Base-by-base conservation (phyloP, 768 basidiomycete genomes). In the Ephemerocybe angulata region DNA sequence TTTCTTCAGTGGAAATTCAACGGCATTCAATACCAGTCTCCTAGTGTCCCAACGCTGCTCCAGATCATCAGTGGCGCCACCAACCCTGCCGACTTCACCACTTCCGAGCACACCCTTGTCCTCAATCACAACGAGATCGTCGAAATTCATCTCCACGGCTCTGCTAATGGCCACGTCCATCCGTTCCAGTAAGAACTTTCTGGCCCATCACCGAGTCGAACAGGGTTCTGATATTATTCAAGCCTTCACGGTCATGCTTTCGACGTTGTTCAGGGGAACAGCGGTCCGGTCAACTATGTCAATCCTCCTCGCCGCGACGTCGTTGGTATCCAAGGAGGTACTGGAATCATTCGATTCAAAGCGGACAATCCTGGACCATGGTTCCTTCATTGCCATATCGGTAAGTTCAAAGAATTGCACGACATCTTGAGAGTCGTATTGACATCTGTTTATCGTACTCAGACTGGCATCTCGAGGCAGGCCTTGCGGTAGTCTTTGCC, bases 401-500 rank as follows among this genome's bases (percentile, higher is more conserved):
- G 55, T 56, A 46, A 44, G 49, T 51, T 24, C 38, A 27, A n/a
- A 44, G 10, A 40, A 42, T 31, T 1, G 19, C 7, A 6, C 28
- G n/a, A 2, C n/a, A 5, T 13, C 22, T 11, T 19, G 41, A 5
- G 33, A 21, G 6, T 27, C 21, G 15, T 4, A 27, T 27, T 30
- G 5, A 4, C 19, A 21, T 22, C 28, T 10, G n/a, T 1, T n/a
- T n/a, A n/a, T n/a, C n/a, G n/a, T n/a, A 38, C 53, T 59, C 58
- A 50, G 68, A 72, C 29, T 76, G 73, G 70, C 67, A 73, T 60
- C 60, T 72, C 27, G 69, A 68, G 59, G 69, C 74, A 27, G 74
- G 73, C 12, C 67, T 75, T 53, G 74, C 74, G 2, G 64, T 76
- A n/a, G 69, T 75, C 21, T 68, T 73, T 37, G 72, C 69, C 11